These are phyloP conservation scores for Boletus rubroflammeus DNA, from an alignment of 768 basidiomycete genomes.

Conservation along the genomic window DNA sequence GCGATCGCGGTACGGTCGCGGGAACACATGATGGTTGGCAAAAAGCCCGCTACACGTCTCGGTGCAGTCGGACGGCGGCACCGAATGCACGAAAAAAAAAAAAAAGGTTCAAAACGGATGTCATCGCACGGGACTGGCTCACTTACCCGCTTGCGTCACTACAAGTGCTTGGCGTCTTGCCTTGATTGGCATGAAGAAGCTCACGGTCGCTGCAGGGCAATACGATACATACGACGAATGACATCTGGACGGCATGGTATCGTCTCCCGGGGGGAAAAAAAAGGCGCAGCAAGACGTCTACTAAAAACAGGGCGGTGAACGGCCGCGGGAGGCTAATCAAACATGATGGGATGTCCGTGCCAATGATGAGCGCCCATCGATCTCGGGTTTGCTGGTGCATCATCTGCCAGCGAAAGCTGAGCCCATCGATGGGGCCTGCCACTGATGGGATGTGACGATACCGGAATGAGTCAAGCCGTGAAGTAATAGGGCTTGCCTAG, in stretches of 20 bases:
- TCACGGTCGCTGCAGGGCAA: background rate
- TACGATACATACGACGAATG: background rate
- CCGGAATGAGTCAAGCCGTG: slow-evolving; percentile 13
- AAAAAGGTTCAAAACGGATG: background rate
- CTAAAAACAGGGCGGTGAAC: slow-evolving; percentile 11
- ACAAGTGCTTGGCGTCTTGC: background rate
- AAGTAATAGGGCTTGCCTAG: slow-evolving; percentile 22
- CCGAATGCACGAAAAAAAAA: slow-evolving; percentile 5
- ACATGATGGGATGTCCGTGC: slow-evolving; percentile 12
- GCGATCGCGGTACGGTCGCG: slow-evolving; percentile 28
- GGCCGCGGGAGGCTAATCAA: slow-evolving; percentile 23
- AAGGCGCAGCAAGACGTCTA: slow-evolving; percentile 11
- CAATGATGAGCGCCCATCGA: slow-evolving; percentile 13
- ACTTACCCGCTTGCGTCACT: slow-evolving; percentile 7
- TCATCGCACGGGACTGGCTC: background rate
- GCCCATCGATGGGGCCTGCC: slow-evolving; percentile 15
- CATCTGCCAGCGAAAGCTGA: slow-evolving; percentile 20
- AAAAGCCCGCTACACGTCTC: slow-evolving; percentile 12
- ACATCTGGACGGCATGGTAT: slow-evolving; percentile 4
- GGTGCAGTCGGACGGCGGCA: background rate
- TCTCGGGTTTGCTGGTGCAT: slow-evolving; percentile 20
- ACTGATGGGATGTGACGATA: slow-evolving; percentile 11
- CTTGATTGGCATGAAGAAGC: background rate
- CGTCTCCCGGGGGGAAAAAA: background rate
- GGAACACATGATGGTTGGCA: slow-evolving; percentile 15